Conservation (phyloP, 2,329 filamentous ascomycete genomes). For the Neonectria neomacrospora region DNA sequence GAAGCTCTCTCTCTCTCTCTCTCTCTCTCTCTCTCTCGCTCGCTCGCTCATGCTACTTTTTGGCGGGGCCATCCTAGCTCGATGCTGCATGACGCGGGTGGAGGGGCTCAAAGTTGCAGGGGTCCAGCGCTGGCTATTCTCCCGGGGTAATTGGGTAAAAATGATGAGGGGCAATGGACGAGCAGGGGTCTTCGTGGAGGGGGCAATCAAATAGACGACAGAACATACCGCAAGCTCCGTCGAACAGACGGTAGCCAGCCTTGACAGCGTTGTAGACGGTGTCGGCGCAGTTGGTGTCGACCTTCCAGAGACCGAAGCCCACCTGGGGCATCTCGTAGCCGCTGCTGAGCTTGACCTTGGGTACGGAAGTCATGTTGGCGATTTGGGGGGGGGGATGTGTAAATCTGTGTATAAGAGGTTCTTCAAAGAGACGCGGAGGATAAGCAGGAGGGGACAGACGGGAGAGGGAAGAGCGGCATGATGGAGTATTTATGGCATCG, state of each 20-base stretch:
- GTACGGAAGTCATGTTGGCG: slow-evolving; percentile 50
- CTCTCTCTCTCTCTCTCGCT: neutral
- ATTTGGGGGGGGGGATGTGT: slow-evolving; percentile 25
- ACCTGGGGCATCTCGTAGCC: slow-evolving; percentile 79
- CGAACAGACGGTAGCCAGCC: slow-evolving; percentile 69
- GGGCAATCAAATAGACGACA: slow-evolving; percentile 39
- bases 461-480: slow-evolving; percentile 12
- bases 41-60: neutral
- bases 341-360: slow-evolving; percentile 71
- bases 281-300: slow-evolving; percentile 78
- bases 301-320: slow-evolving; percentile 86
- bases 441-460: slow-evolving; percentile 17
- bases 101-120: slow-evolving; percentile 39
- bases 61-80: slow-evolving; percentile 2
- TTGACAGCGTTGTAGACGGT: slow-evolving; percentile 81
- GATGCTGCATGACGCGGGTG: slow-evolving; percentile 21
- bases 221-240: slow-evolving; percentile 69
- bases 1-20: slow-evolving; percentile 1
- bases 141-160: slow-evolving; percentile 38
- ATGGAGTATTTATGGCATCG: slow-evolving; percentile 29
- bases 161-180: slow-evolving; percentile 17
- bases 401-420: slow-evolving; percentile 6
- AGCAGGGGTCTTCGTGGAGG: slow-evolving; percentile 15
- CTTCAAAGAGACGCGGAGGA: slow-evolving; percentile 4
- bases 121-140: slow-evolving; percentile 40